A percentile compares a stretch with the other conserved stretches of the same genome.
Conservation (phyloP, 148 eudicot species). For the Agrostemma githago region DNA sequence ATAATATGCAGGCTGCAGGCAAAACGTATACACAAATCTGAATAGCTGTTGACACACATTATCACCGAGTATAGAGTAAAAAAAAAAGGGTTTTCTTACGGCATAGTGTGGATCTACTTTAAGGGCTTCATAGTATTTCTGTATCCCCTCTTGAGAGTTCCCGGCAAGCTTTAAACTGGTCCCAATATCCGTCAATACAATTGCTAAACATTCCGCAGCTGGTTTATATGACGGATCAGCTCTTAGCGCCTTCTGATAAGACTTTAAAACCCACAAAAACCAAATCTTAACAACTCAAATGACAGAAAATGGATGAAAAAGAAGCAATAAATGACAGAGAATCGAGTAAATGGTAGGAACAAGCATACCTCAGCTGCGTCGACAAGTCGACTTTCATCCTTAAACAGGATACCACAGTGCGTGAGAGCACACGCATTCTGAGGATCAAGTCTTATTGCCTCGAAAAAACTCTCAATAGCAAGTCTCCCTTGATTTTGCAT, state of each 20-base stretch:
- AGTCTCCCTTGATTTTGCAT: slow-evolving; percentile 70
- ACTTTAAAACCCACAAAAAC: slow-evolving; percentile 42
- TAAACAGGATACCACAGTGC: slow-evolving; percentile 85
- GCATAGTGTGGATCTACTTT: slow-evolving; percentile 95
- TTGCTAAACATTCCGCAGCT: slow-evolving; percentile 94
- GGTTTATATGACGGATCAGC: slow-evolving; percentile 86
- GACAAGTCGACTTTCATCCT: slow-evolving; percentile 83
- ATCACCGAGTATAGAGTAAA: slow-evolving; percentile 14
- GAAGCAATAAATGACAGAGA: not conserved
- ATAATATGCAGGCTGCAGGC: slow-evolving; percentile 94
- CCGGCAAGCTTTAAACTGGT: slow-evolving; percentile 98
- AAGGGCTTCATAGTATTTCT: slow-evolving; percentile 92
- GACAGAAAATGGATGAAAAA: not conserved
- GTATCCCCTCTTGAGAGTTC: slow-evolving; percentile 92
- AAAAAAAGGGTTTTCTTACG: slow-evolving; percentile 36
- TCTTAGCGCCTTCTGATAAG: slow-evolving; percentile 82
- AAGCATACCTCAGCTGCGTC: slow-evolving; percentile 93
- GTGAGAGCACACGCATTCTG: slow-evolving; percentile 93
- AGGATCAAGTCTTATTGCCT: slow-evolving; percentile 77
- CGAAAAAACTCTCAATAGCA: slow-evolving; percentile 80
- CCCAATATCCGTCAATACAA: slow-evolving; percentile 91
- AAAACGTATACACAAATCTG: slow-evolving; percentile 24
- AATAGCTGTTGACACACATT: not conserved
- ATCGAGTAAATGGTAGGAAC: not conserved
- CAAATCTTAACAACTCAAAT: slow-evolving; percentile 11